phyloP scores from a whole-genome alignment of 2,329 filamentous ascomycete species.

The Alternaria arborescens region DNA sequence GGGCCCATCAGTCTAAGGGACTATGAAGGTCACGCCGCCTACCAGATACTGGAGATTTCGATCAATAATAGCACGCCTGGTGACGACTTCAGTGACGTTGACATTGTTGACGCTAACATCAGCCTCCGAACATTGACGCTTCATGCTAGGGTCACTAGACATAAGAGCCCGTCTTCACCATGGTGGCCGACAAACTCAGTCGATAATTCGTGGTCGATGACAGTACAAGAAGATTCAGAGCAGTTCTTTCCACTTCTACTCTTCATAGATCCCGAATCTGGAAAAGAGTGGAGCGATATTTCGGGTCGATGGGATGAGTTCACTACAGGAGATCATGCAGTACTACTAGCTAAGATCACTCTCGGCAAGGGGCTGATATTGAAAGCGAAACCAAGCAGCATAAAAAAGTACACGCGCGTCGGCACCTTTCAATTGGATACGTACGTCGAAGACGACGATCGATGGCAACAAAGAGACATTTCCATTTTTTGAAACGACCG shows the following conservation, averaged over 20 bases:
- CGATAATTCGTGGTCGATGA: neutral
- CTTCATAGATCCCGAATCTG: neutral
- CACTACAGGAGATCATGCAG: neutral
- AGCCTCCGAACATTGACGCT: neutral
- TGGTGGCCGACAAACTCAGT: neutral
- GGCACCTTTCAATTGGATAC: neutral
- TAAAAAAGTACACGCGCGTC: neutral
- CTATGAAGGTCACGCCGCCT: neutral
- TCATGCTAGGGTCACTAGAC: neutral
- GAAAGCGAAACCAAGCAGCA: neutral
- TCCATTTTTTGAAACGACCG: neutral
- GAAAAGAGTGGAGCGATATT: neutral
- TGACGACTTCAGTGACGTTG: slow-evolving; percentile 5
- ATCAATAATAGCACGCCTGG: neutral
- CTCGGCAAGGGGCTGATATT: neutral
- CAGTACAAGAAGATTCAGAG: neutral
- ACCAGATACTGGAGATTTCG: neutral
- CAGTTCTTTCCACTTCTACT: neutral
- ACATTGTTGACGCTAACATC: neutral
- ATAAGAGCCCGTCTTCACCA: neutral
- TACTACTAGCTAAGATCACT: neutral
- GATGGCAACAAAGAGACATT: neutral
- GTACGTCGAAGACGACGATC: neutral
- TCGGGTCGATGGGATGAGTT: neutral
- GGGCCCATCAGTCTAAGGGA: neutral